Percentiles rank a stretch among this genome's conserved stretches.
Conservation (phyloP, 352 stramenopile genomes). For the Phytophthora tentaculata region DNA sequence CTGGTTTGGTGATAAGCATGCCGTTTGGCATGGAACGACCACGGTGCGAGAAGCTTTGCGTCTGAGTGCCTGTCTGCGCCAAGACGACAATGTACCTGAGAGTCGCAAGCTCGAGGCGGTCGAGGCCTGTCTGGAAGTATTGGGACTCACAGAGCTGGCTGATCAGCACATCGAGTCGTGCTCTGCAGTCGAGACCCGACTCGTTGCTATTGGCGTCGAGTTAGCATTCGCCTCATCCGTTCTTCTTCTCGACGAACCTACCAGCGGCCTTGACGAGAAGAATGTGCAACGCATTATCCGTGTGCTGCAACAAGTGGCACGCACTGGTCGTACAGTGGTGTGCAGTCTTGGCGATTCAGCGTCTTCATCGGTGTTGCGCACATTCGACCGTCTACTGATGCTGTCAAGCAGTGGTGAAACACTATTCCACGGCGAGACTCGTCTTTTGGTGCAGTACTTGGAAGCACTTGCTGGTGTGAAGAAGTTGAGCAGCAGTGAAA, state of each 20-base stretch:
- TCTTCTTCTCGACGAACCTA: slow-evolving; percentile 35
- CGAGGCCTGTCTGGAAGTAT: slow-evolving; percentile 28
- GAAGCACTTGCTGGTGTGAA: slow-evolving; percentile 31
- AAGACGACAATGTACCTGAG: slow-evolving; percentile 16
- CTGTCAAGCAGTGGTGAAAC: slow-evolving; percentile 31
- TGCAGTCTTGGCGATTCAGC: slow-evolving; percentile 24
- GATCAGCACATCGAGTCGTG: slow-evolving; percentile 19
- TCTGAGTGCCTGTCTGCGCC: slow-evolving; percentile 28
- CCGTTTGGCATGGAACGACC: slow-evolving; percentile 22
- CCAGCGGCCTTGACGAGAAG: slow-evolving; percentile 23
- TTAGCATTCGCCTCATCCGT: slow-evolving; percentile 28
- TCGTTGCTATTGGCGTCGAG: slow-evolving; percentile 37
- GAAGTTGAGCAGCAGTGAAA: slow-evolving; percentile 19
- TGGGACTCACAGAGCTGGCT: slow-evolving; percentile 30
- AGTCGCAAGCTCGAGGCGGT: slow-evolving; percentile 17
- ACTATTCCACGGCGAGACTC: slow-evolving; percentile 33
- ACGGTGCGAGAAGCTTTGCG: slow-evolving; percentile 35
- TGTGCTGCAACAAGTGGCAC: slow-evolving; percentile 28
- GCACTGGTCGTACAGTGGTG: slow-evolving; percentile 33
- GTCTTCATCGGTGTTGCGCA: slow-evolving; percentile 14
- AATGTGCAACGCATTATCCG: slow-evolving; percentile 22
- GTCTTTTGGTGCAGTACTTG: slow-evolving; percentile 26
- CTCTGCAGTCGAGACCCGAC: slow-evolving; percentile 22
- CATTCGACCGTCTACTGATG: slow-evolving; percentile 31
- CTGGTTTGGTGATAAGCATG: slow-evolving; percentile 30